These are phyloP conservation scores for Eimeria praecox DNA, from an alignment of 169 alveolate genomes.

Conservation along the genomic window DNA sequence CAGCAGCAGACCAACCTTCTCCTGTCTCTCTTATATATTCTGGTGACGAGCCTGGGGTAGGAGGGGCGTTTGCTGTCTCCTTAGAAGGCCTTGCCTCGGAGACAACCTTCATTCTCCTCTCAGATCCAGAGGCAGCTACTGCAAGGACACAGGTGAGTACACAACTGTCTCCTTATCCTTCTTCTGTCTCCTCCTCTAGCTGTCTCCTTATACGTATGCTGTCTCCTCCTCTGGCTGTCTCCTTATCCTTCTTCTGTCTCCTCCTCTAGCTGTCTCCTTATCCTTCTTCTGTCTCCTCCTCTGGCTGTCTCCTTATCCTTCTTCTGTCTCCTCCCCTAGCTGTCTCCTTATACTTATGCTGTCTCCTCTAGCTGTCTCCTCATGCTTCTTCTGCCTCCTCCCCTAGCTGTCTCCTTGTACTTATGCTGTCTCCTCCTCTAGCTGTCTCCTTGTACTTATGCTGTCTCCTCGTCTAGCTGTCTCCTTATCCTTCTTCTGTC, in stretches of 20 bases:
- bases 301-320: neutral
- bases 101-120: conserved; percentile 81
- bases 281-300: neutral
- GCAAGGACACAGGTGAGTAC: conserved; percentile 83
- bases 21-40: conserved; percentile 83
- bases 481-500: too few species aligned
- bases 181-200: neutral
- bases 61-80: conserved; percentile 82
- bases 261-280: neutral
- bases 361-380: too few species aligned
- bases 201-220: neutral
- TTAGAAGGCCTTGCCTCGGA: conserved; percentile 81
- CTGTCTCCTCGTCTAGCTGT: too few species aligned
- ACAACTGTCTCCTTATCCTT: neutral
- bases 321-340: neutral
- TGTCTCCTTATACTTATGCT: too few species aligned
- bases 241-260: neutral
- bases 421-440: too few species aligned
- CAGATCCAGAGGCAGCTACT: conserved; percentile 80
- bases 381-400: too few species aligned
- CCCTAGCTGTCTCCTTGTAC: too few species aligned
- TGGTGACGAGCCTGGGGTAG: conserved; percentile 84
- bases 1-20: conserved; percentile 80
- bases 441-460: too few species aligned
- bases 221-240: neutral